Evolutionary conservation across 176 grass and related monocot genomes (phyloP), one percentile per base, ranked within the genome.

Genomic region (Cenchrus americanus): DNA sequence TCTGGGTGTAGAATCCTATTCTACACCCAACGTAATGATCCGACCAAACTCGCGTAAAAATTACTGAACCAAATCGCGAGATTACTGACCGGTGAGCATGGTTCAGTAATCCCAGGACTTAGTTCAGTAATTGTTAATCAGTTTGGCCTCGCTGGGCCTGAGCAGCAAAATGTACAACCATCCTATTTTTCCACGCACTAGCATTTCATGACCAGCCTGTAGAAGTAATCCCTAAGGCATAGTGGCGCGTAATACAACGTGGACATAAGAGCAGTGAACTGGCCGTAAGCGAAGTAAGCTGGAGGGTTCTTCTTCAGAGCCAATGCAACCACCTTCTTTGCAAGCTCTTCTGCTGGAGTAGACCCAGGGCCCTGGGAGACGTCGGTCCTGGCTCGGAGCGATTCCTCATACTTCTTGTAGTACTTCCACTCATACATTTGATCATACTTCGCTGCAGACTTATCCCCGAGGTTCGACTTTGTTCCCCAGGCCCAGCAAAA

Each of bases 401-500:
- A 84, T 8, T 78, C 86, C 23, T 93, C 91, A 0, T 83, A 92
- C 37, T 80, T 26, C 68, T 95, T 93, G 79, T 95, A 98, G 82
- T 88, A 98, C 83, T 98, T 98, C 96, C 96, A 98, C 0, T 98
- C 91, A 0, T 82, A 37, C 14, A 93, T 98, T 21, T 86, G 48
- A 67, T 77, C 80, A 76, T 98, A 95, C 41, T 64, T 93, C 44
- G 85, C 83, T 18, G 82, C 48, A 22, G 96, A 98, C 52, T 84
- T 78, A 62, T 69, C 90, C 73, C 93, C 96, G 12, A 98, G 19
- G 51, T 98, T 95, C 13, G 96, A 98, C 59, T 69, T 88, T 80
- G 94, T 90, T 14, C 92, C 96, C 96, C 96, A 7, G 96, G 96
- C n/a, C n/a, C n/a, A n/a, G n/a, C n/a, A n/a, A n/a, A n/a, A n/a